A percentile compares a stretch with the other conserved stretches of the same genome.
These are phyloP conservation scores for Colletotrichum sp. DNA, from an alignment of 2,329 filamentous ascomycete genomes.

Conservation along the genomic window DNA sequence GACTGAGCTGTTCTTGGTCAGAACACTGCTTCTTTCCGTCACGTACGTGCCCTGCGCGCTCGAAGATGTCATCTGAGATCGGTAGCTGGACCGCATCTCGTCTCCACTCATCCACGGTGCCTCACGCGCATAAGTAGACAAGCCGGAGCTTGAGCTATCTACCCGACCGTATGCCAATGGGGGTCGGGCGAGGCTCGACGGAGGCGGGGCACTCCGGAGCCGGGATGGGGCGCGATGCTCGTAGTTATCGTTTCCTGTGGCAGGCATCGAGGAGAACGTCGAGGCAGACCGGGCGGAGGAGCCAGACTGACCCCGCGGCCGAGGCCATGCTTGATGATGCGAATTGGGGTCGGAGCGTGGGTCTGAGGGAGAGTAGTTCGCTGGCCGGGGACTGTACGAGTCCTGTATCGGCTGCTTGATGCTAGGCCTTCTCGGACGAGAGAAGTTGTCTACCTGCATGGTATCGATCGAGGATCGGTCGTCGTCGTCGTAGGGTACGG, in stretches of 20 bases:
- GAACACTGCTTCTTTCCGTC: constrained; percentile 84
- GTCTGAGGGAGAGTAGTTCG: constrained; percentile 27
- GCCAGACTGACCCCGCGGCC: constrained; percentile 49
- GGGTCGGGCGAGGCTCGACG: constrained; percentile 29
- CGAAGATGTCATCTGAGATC: constrained; percentile 60
- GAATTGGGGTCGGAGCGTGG: constrained; percentile 25
- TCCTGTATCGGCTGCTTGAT: constrained; percentile 48
- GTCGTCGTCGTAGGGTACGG: constrained; percentile 26
- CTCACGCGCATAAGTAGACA: constrained; percentile 33
- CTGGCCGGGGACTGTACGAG: constrained; percentile 32
- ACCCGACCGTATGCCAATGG: constrained; percentile 28
- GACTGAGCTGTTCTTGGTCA: constrained; percentile 79
- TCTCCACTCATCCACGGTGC: constrained; percentile 54
- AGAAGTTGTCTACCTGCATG: constrained; percentile 57
- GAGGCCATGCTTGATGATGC: constrained; percentile 39
- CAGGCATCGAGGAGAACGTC: constrained; percentile 48
- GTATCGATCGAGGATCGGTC: constrained; percentile 22
- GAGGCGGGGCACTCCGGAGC: constrained; percentile 31
- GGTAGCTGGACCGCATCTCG: constrained; percentile 60
- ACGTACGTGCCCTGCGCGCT: constrained; percentile 64
- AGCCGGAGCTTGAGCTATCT: constrained; percentile 41
- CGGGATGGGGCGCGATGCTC: constrained; percentile 34
- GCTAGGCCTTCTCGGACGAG: constrained; percentile 61
- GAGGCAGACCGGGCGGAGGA: constrained; percentile 53
- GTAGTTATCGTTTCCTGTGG: constrained; percentile 44